Percentiles rank a stretch among this genome's conserved stretches.
These are phyloP conservation scores for Zhuliangozyma blackwelliae DNA, from an alignment of 1,139 yeast genomes.

Conservation along the genomic window DNA sequence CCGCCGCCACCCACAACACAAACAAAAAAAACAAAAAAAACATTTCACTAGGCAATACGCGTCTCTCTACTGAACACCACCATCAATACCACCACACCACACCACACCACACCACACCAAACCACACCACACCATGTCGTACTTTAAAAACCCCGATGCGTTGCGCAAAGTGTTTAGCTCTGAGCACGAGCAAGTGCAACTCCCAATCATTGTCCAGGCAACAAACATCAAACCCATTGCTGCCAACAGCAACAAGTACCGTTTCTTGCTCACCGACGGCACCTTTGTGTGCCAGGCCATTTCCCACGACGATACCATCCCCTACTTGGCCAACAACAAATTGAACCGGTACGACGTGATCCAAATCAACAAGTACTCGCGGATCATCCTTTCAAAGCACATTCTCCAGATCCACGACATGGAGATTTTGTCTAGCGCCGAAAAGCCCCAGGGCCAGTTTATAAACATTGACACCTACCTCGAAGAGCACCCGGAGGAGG, in stretches of 20 bases:
- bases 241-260: conserved; percentile 43
- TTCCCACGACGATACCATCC: conserved; percentile 55
- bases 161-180: conserved; percentile 19
- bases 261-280: conserved; percentile 66
- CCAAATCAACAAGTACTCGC: conserved; percentile 37
- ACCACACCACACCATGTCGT: conserved; percentile 6
- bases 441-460: conserved; percentile 21
- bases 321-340: conserved; percentile 46
- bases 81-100: not conserved
- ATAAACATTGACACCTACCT: conserved; percentile 51
- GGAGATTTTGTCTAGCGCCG: conserved; percentile 40
- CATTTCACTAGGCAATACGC: not conserved
- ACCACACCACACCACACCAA: not conserved
- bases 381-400: conserved; percentile 49
- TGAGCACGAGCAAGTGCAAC: conserved; percentile 17
- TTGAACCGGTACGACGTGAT: conserved; percentile 32
- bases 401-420: conserved; percentile 53
- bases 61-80: not conserved
- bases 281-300: conserved; percentile 59
- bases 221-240: conserved; percentile 41
- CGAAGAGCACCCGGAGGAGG: conserved; percentile 52
- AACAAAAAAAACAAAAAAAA: not conserved
- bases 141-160: conserved; percentile 18
- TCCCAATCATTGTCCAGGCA: conserved; percentile 44
- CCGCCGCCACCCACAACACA: not conserved